phyloP scores from a whole-genome alignment of 495 filamentous ascomycete genomes.

The Hypoxylon subgilvum region DNA sequence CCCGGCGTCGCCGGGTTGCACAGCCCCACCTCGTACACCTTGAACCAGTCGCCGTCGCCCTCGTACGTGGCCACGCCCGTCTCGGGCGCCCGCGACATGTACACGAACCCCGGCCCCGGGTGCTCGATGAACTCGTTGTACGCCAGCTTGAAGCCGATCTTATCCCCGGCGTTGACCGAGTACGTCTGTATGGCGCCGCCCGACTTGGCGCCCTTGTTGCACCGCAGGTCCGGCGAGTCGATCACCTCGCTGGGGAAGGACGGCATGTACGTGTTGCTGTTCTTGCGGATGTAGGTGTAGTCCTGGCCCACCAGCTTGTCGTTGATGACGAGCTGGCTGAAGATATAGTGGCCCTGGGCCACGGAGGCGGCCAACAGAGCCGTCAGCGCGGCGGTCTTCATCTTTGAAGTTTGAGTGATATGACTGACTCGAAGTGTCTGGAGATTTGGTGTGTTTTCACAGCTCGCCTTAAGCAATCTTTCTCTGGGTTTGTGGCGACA shows the following conservation, averaged over 20 bases:
- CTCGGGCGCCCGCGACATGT: constrained; percentile 56
- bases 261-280: constrained; percentile 50
- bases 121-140: constrained; percentile 56
- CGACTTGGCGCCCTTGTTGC: constrained; percentile 51
- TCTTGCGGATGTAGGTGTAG: constrained; percentile 49
- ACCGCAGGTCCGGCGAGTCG: constrained; percentile 51
- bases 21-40: too few relatives aligned
- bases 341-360: too few relatives aligned
- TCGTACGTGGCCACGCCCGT: constrained; percentile 54
- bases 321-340: too few relatives aligned
- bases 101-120: constrained; percentile 53
- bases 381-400: too few relatives aligned
- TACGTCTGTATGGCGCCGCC: constrained; percentile 40
- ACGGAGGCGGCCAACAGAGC: too few relatives aligned
- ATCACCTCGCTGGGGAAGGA: constrained; percentile 50
- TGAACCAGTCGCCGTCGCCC: constrained; percentile 59
- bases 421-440: too few relatives aligned
- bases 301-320: constrained; percentile 46
- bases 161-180: constrained; percentile 53
- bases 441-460: too few relatives aligned
- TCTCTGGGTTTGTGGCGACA: too few relatives aligned
- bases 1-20: too few relatives aligned
- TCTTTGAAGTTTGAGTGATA: too few relatives aligned
- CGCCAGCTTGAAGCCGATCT: constrained; percentile 54
- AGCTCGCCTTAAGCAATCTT: too few relatives aligned